Conservation (phyloP, 768 basidiomycete species). For the Psilocybe azurescens region DNA sequence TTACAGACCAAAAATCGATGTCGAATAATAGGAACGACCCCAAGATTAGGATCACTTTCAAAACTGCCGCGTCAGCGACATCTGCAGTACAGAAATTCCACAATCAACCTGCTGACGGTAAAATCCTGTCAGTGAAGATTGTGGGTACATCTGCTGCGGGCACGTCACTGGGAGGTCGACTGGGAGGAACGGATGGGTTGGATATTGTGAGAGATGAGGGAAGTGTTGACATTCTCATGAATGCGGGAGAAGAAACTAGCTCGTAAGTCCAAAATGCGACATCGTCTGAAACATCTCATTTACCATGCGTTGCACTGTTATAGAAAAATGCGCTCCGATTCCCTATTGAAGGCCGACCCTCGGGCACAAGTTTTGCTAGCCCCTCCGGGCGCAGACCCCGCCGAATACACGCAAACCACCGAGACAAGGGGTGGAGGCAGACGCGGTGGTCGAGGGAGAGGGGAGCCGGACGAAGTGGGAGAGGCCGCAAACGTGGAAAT, state of each 20-base stretch:
- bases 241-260: slow-evolving; percentile 44
- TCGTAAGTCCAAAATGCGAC: slow-evolving; percentile 54
- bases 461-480: slow-evolving; percentile 39
- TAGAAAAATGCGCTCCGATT: slow-evolving; percentile 89
- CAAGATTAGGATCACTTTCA: slow-evolving; percentile 76
- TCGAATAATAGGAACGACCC: slow-evolving; percentile 45
- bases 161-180: slow-evolving; percentile 59
- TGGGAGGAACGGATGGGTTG: slow-evolving; percentile 58
- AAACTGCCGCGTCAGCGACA: slow-evolving; percentile 62
- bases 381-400: slow-evolving; percentile 67
- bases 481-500: slow-evolving; percentile 41
- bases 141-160: slow-evolving; percentile 58
- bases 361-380: slow-evolving; percentile 72
- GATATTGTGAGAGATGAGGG: slow-evolving; percentile 58
- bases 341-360: slow-evolving; percentile 63
- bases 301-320: not conserved
- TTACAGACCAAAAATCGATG: slow-evolving; percentile 52
- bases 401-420: slow-evolving; percentile 48
- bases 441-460: slow-evolving; percentile 38
- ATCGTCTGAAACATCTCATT: not conserved
- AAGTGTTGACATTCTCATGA: slow-evolving; percentile 68
- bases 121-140: slow-evolving; percentile 66
- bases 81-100: slow-evolving; percentile 78
- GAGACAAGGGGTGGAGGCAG: slow-evolving; percentile 41
- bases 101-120: slow-evolving; percentile 83